A percentile compares a stretch with the other conserved stretches of the same genome.
phyloP scores from a whole-genome alignment of 805 yeast species.

The Isabelozyma gotoi region DNA sequence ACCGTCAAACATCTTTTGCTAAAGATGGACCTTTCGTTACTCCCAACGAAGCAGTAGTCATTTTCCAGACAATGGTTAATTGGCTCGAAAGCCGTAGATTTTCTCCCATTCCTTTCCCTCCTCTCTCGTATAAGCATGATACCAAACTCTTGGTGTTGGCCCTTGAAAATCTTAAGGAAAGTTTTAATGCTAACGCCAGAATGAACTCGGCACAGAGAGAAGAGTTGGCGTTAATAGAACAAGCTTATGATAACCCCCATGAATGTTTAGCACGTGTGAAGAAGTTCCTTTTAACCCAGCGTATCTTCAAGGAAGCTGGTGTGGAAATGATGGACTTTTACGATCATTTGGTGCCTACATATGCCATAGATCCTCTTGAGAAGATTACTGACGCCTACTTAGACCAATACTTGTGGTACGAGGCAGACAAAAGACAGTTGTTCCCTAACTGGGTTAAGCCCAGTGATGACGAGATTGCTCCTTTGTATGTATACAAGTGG shows the following conservation, averaged over 20 bases:
- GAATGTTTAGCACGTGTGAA: slow-evolving; percentile 86
- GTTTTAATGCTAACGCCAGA: slow-evolving; percentile 64
- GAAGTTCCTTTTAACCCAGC: slow-evolving; percentile 76
- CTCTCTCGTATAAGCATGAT: slow-evolving; percentile 87
- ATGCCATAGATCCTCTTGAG: slow-evolving; percentile 86
- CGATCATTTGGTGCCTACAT: slow-evolving; percentile 80
- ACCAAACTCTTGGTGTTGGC: slow-evolving; percentile 88
- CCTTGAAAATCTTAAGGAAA: slow-evolving; percentile 80
- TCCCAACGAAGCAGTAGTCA: slow-evolving; percentile 84
- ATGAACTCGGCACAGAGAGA: slow-evolving; percentile 86
- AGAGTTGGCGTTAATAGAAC: slow-evolving; percentile 89
- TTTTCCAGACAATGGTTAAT: slow-evolving; percentile 83
- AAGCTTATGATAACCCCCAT: slow-evolving; percentile 96
- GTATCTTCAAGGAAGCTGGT: slow-evolving; percentile 87
- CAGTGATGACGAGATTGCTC: slow-evolving; percentile 90
- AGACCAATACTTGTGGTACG: slow-evolving; percentile 96
- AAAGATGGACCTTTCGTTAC: slow-evolving; percentile 85
- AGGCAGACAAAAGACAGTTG: slow-evolving; percentile 79
- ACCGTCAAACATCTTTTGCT: slow-evolving; percentile 74
- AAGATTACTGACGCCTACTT: slow-evolving; percentile 94
- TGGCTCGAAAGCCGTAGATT: slow-evolving; percentile 88
- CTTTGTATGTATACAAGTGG: slow-evolving; percentile 89
- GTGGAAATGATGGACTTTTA: slow-evolving; percentile 91
- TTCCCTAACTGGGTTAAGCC: slow-evolving; percentile 98
- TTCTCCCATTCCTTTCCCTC: slow-evolving; percentile 91